phyloP scores from a whole-genome alignment of 805 yeast genomes.

The Candida lessepsii region DNA sequence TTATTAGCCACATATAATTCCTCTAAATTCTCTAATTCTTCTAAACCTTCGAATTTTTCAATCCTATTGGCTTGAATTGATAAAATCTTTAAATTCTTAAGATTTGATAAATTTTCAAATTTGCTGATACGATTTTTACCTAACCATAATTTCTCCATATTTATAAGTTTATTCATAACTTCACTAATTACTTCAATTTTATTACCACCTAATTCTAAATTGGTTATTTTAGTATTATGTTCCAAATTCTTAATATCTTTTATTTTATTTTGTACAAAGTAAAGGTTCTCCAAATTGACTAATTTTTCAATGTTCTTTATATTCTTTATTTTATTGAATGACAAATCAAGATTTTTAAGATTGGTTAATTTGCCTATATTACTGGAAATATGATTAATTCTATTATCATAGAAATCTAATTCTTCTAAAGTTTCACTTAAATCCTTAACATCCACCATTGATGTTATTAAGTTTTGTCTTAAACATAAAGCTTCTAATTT shows the following conservation, averaged over 20 bases:
- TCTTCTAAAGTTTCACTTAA: constrained; percentile 61
- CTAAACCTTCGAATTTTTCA: constrained; percentile 78
- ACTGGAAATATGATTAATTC: constrained; percentile 81
- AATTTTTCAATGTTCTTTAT: constrained; percentile 74
- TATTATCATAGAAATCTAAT: constrained; percentile 87
- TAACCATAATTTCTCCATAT: constrained; percentile 79
- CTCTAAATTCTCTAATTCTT: constrained; percentile 65
- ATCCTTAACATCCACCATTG: constrained; percentile 55
- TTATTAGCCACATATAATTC: constrained; percentile 89
- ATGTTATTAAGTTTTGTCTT: constrained; percentile 78
- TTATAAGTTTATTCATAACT: constrained; percentile 52
- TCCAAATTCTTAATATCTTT: constrained; percentile 66
- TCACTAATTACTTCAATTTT: constrained; percentile 56
- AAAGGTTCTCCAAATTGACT: constrained; percentile 62
- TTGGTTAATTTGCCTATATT: constrained; percentile 59
- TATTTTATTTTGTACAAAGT: constrained; percentile 87
- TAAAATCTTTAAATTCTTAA: constrained; percentile 65
- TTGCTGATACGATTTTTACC: constrained; percentile 79
- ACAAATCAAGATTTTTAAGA: constrained; percentile 67
- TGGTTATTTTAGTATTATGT: constrained; percentile 53
- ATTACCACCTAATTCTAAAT: constrained; percentile 91
- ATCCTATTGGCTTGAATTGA: constrained; percentile 88
- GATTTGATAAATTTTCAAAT: constrained; percentile 58
- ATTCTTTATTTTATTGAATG: constrained; percentile 85
- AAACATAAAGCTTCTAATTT: constrained; percentile 63